phyloP scores from a whole-genome alignment of 2,329 filamentous ascomycete genomes.

The Teratosphaeria viscida region DNA sequence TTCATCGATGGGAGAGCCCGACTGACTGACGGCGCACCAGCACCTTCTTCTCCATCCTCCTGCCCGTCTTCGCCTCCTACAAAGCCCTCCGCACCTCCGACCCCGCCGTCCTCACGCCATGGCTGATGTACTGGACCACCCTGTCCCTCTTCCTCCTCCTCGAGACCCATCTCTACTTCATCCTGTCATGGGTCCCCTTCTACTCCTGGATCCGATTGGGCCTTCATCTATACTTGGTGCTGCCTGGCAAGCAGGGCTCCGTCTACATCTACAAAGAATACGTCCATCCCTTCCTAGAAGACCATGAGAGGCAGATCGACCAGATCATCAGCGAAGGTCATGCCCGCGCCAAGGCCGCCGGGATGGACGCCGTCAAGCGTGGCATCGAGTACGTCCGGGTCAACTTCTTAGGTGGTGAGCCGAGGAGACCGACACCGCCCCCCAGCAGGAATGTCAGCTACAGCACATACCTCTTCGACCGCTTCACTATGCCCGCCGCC shows the following conservation, averaged over 20 bases:
- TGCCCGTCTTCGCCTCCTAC: constrained; percentile 94
- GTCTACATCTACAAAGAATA: constrained; percentile 74
- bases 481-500: constrained; percentile 73
- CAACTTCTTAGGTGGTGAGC: constrained; percentile 67
- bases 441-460: constrained; percentile 47
- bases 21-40: constrained; percentile 36
- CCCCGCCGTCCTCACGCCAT: constrained; percentile 82
- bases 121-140: constrained; percentile 99
- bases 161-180: constrained; percentile 81
- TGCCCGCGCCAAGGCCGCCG: constrained; percentile 64
- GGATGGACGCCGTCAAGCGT: constrained; percentile 48
- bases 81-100: constrained; percentile 92
- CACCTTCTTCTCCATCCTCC: constrained; percentile 78
- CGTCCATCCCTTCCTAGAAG: constrained; percentile 75
- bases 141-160: constrained; percentile 68
- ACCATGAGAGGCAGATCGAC: constrained; percentile 84
- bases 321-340: constrained; percentile 75
- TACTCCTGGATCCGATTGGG: constrained; percentile 83
- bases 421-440: constrained; percentile 41
- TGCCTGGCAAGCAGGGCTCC: constrained; percentile 94
- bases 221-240: constrained; percentile 85
- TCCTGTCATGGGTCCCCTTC: constrained; percentile 85
- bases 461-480: constrained; percentile 69
- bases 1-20: neutral
- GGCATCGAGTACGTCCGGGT: constrained; percentile 52